Evolutionary conservation across 352 stramenopile genomes (phyloP), one percentile per base, ranked within the genome.

Genomic region (Globisporangium barbulae): DNA sequence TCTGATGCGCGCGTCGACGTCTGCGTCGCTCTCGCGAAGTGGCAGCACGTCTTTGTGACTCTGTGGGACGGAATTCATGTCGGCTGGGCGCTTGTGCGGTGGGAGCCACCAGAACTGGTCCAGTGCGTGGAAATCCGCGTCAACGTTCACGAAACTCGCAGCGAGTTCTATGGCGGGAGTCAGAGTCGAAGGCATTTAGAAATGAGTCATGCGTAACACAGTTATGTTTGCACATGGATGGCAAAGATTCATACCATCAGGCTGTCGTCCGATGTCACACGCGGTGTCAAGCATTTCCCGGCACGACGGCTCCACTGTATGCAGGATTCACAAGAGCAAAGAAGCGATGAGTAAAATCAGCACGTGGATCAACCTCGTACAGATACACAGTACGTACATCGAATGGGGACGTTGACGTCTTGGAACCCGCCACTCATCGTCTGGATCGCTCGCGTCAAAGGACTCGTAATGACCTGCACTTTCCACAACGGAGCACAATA

Each of bases 261-360:
- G 82, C 44, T 83, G 69, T 9, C 81, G 79, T 10, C 87, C 87
- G 48, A 96, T 87, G 33, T 96, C 87, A 53, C 87, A 93, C 3
- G 87, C 83, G 3, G 87, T 96, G 64, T 94, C 83, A 12, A 96
- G 77, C 81, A 90, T 90, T 63, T 96, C 87, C 15, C 87, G 83
- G 52, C 86, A 95, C 17, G 56, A 73, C 57, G 78, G 70, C 13
- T 94, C 81, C 50, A 93, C 85, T 95, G 53, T 37, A 67, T 6
- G 30, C 10, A 52, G 17, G 37, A 45, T 7, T 28, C 31, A 52
- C n/a, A 47, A 15, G 28, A 19, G 41, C 25, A 37, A 17, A 42
- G 3, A 21, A 35, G 3, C n/a, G n/a, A 37, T 55, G 19, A 61
- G 53, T 45, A 47, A 52, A 28, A 7, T 33, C 22, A 8, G 19